Conservation (phyloP, 2,329 filamentous ascomycete species). For the Davidsoniella eucalypti region DNA sequence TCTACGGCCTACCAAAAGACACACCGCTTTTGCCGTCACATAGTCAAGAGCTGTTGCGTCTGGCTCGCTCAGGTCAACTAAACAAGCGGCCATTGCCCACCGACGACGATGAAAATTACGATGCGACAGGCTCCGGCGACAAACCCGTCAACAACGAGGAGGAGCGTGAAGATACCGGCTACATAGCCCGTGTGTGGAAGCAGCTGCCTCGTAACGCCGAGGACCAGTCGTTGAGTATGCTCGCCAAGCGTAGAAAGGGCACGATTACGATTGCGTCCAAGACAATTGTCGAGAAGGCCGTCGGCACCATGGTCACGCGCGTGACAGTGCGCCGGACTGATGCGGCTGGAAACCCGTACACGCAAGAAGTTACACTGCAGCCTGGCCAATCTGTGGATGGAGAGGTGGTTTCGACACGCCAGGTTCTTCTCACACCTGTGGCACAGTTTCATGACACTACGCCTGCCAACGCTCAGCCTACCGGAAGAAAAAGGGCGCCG, state of each 20-base stretch:
- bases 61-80: conserved; percentile 58
- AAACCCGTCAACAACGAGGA: conserved; percentile 48
- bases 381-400: conserved; percentile 69
- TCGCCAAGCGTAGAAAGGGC: conserved; percentile 46
- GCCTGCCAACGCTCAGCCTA: conserved; percentile 22
- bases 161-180: conserved; percentile 36
- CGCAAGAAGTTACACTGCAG: conserved; percentile 67
- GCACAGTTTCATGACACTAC: conserved; percentile 40
- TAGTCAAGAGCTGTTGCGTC: conserved; percentile 67
- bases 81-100: conserved; percentile 53
- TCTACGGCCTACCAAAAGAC: conserved; percentile 71
- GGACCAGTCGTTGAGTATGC: conserved; percentile 31
- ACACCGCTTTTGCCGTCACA: conserved; percentile 59
- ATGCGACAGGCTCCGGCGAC: conserved; percentile 30
- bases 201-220: conserved; percentile 44
- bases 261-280: conserved; percentile 40
- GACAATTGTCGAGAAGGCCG: conserved; percentile 27
- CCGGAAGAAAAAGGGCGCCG: conserved; percentile 45
- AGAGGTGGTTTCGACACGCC: conserved; percentile 50
- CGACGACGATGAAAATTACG: conserved; percentile 45
- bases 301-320: conserved; percentile 48
- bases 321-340: conserved; percentile 68
- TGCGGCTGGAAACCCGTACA: conserved; percentile 62
- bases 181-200: conserved; percentile 43
- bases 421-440: conserved; percentile 37